These are phyloP conservation scores for Plasmodium falciparum DNA, from an alignment of 169 alveolate species.

Conservation along the genomic window DNA sequence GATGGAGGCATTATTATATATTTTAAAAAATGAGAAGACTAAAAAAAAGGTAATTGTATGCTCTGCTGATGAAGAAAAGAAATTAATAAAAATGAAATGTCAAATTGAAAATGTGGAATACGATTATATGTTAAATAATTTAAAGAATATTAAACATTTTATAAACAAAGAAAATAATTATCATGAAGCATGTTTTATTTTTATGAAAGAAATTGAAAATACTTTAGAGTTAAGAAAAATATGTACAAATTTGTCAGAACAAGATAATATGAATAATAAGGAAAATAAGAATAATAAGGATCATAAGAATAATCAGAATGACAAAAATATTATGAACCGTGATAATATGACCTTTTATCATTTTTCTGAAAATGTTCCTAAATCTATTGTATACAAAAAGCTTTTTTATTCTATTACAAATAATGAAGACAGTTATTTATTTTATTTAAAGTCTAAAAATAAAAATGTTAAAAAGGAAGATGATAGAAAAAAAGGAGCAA, in stretches of 20 bases:
- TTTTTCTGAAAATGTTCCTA: slow-evolving; percentile 17
- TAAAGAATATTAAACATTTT: slow-evolving; percentile 56
- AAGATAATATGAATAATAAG: not conserved
- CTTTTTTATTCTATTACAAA: slow-evolving; percentile 44
- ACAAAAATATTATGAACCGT: no score
- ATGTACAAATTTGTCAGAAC: slow-evolving; percentile 30
- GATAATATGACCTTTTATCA: slow-evolving; percentile 13
- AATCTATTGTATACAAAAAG: slow-evolving; percentile 26
- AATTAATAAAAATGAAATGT: slow-evolving; percentile 54
- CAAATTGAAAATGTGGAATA: slow-evolving; percentile 39
- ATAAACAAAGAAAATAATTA: slow-evolving; percentile 11
- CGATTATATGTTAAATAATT: slow-evolving; percentile 13
- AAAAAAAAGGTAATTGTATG: slow-evolving; percentile 49
- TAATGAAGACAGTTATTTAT: slow-evolving; percentile 26
- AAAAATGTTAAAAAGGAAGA: not conserved
- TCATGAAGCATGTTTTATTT: slow-evolving; percentile 12
- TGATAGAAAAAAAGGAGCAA: not conserved
- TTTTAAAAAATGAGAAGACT: slow-evolving; percentile 24
- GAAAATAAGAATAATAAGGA: no score
- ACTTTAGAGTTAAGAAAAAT: slow-evolving; percentile 50
- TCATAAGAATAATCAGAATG: no score
- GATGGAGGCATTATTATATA: slow-evolving; percentile 22
- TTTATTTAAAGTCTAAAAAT: slow-evolving; percentile 2
- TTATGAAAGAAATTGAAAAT: slow-evolving; percentile 37
- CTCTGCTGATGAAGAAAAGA: slow-evolving; percentile 34